phyloP scores from a whole-genome alignment of 768 basidiomycete species.

The Calvatia gigantea region DNA sequence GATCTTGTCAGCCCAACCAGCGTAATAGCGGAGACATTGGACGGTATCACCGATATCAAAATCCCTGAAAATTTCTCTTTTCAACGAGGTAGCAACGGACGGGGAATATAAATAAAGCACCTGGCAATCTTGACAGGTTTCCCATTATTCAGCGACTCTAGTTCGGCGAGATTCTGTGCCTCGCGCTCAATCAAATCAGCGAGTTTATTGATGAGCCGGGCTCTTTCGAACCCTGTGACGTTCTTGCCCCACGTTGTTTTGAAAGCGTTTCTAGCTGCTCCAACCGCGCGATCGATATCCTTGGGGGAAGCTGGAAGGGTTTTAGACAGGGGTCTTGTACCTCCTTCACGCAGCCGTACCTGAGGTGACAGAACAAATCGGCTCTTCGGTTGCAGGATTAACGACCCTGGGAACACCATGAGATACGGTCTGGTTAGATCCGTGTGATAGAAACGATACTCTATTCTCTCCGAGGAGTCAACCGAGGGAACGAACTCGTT shows the following conservation, averaged over 20 bases:
- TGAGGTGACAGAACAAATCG: slow-evolving; percentile 65
- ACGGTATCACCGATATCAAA: slow-evolving; percentile 78
- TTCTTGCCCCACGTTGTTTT: slow-evolving; percentile 88
- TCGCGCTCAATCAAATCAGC: slow-evolving; percentile 90
- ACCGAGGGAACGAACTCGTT: slow-evolving; percentile 81
- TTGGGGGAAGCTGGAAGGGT: slow-evolving; percentile 49
- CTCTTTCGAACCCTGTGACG: slow-evolving; percentile 78
- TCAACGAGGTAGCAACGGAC: background rate
- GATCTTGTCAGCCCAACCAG: slow-evolving; percentile 96
- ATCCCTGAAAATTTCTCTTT: slow-evolving; percentile 51
- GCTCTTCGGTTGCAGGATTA: slow-evolving; percentile 80
- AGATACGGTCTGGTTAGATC: background rate
- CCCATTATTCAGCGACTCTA: slow-evolving; percentile 88
- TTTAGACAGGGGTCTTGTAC: background rate
- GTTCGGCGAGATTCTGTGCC: slow-evolving; percentile 73
- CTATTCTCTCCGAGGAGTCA: slow-evolving; percentile 61
- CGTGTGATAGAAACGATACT: slow-evolving; percentile 37
- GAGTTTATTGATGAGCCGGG: slow-evolving; percentile 77
- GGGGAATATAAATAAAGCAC: slow-evolving; percentile 15
- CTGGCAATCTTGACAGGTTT: slow-evolving; percentile 68
- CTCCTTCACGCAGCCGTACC: slow-evolving; percentile 29
- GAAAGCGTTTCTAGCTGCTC: slow-evolving; percentile 80
- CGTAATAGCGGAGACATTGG: slow-evolving; percentile 85
- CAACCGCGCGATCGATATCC: slow-evolving; percentile 83
- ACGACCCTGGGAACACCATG: slow-evolving; percentile 44